Conservation (phyloP, 1,284 basidiomycete species). For the Papiliotrema laurentii region DNA sequence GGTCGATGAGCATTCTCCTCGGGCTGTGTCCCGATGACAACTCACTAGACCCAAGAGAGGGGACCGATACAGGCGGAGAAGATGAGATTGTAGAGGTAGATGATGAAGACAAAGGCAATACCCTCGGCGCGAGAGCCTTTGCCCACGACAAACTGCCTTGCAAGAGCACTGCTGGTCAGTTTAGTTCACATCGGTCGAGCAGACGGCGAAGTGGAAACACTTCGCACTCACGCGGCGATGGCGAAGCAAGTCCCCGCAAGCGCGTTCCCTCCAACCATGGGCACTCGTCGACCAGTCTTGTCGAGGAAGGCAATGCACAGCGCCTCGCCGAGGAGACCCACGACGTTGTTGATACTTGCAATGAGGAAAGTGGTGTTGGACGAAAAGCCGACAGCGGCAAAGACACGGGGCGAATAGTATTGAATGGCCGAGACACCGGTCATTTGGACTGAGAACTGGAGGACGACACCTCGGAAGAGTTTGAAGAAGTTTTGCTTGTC, state of each 20-base stretch:
- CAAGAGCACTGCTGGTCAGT: slow-evolving; percentile 9
- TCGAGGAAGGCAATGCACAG: slow-evolving; percentile 59
- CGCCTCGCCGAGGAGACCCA: slow-evolving; percentile 58
- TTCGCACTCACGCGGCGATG: slow-evolving; percentile 31
- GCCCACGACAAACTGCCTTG: slow-evolving; percentile 10
- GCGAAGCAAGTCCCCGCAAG: slow-evolving; percentile 48
- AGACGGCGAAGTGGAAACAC: too few relatives aligned
- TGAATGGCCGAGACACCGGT: slow-evolving; percentile 55
- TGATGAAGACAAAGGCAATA: slow-evolving; percentile 33
- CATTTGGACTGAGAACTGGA: slow-evolving; percentile 52
- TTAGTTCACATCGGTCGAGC: not conserved
- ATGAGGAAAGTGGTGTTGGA: slow-evolving; percentile 54
- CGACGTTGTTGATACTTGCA: slow-evolving; percentile 60
- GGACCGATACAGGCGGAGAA: slow-evolving; percentile 18
- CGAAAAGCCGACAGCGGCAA: slow-evolving; percentile 48
- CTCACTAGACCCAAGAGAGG: slow-evolving; percentile 4
- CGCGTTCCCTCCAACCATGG: slow-evolving; percentile 57
- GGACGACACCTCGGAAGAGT: slow-evolving; percentile 49
- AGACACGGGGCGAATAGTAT: slow-evolving; percentile 48
- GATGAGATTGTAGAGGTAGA: slow-evolving; percentile 20
- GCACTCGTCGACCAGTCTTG: slow-evolving; percentile 54
- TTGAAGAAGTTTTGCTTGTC: slow-evolving; percentile 53
- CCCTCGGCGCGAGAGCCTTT: slow-evolving; percentile 11
- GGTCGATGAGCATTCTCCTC: not conserved
- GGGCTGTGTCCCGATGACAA: not conserved